Percentiles rank a stretch among this genome's conserved stretches.
These are phyloP conservation scores for Calonectria fujianensis DNA, from an alignment of 2,329 filamentous ascomycete genomes.

Conservation along the genomic window DNA sequence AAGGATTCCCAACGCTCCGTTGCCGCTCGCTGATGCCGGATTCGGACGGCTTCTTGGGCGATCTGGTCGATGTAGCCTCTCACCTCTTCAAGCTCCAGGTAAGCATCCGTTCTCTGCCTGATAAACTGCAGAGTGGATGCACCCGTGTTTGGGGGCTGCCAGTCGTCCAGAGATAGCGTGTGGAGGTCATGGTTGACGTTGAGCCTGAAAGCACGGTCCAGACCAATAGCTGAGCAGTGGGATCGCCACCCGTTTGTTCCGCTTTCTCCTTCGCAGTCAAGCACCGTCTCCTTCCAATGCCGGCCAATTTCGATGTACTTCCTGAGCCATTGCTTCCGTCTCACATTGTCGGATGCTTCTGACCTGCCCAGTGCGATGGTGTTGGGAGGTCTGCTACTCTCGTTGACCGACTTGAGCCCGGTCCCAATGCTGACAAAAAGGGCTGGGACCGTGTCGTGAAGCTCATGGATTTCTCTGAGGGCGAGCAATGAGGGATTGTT, in stretches of 20 bases:
- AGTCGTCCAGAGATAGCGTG: neutral
- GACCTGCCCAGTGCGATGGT: neutral
- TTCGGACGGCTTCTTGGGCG: neutral
- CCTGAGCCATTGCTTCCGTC: conserved; percentile 7
- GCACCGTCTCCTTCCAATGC: conserved; percentile 14
- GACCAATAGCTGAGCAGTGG: neutral
- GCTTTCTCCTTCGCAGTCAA: conserved; percentile 20
- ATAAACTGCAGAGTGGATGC: neutral
- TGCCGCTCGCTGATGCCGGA: neutral
- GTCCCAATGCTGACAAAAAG: conserved; percentile 33
- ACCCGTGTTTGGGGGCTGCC: conserved; percentile 2
- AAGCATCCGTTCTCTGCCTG: rapidly evolving
- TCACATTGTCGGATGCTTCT: neutral
- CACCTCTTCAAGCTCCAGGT: conserved; percentile 16
- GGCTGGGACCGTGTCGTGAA: neutral
- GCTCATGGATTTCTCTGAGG: neutral
- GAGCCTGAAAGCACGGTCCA: conserved; percentile 13
- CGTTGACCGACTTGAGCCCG: conserved; percentile 4
- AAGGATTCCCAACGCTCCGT: neutral
- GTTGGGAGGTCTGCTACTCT: neutral
- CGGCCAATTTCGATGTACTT: conserved; percentile 24
- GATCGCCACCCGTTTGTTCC: conserved; percentile 28
- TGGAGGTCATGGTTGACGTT: conserved; percentile 17
- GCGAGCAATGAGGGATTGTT: neutral
- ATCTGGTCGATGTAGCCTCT: neutral